Evolutionary conservation across 305 asterid species (phyloP).

Genomic region (Solanum hybrid): DNA sequence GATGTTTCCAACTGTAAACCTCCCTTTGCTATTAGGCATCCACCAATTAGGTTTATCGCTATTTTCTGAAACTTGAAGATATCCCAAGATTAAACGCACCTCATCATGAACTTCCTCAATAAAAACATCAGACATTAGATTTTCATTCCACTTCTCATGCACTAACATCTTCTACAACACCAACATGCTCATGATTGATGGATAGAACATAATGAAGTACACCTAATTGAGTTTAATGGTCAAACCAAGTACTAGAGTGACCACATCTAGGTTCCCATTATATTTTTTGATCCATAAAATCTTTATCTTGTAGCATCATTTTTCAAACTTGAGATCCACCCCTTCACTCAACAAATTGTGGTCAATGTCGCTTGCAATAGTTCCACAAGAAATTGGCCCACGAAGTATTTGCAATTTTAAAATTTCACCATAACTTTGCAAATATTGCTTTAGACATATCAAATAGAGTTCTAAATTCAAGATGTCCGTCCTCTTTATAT

Average conservation of each 20-base stretch:
- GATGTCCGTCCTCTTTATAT: background rate
- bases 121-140: background rate
- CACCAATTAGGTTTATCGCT: background rate
- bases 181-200: background rate
- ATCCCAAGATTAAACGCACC: background rate
- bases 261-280: background rate
- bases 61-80: too few species aligned
- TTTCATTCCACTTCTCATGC: background rate
- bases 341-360: background rate
- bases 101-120: too few species aligned
- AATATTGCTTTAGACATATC: background rate
- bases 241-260: background rate
- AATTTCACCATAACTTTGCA: background rate
- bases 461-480: background rate
- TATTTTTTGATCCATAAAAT: too few species aligned
- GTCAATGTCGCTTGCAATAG: background rate
- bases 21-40: background rate
- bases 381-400: background rate
- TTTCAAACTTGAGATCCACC: background rate
- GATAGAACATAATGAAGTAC: background rate
- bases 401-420: background rate
- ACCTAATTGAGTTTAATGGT: background rate
- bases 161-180: background rate
- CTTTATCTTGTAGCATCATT: background rate
- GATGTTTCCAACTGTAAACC: background rate